phyloP scores from a whole-genome alignment of 306 rosid genomes.

The Cercis canadensis region DNA sequence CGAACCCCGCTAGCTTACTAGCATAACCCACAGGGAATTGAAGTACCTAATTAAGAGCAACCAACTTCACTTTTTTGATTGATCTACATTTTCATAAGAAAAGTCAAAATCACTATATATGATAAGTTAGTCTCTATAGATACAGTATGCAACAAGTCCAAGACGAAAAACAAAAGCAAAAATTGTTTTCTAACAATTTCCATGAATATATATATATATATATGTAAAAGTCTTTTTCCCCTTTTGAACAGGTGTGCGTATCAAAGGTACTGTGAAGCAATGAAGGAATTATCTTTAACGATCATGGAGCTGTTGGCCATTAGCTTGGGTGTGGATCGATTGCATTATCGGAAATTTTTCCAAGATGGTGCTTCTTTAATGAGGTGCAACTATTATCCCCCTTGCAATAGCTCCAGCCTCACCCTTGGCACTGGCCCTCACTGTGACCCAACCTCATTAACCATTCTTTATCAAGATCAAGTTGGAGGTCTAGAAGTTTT shows the following conservation, averaged over 20 bases:
- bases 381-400: conserved; percentile 84
- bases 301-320: conserved; percentile 74
- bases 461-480: conserved; percentile 85
- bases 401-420: conserved; percentile 56
- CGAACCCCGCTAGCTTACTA: background rate
- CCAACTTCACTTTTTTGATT: background rate
- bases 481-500: conserved; percentile 78
- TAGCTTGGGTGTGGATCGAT: conserved; percentile 67
- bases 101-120: background rate
- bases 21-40: conserved; percentile 1
- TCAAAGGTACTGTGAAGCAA: conserved; percentile 73
- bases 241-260: conserved; percentile 59
- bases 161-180: too few relatives aligned
- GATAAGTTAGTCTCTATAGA: background rate
- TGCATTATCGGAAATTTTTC: conserved; percentile 53
- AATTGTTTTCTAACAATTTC: background rate
- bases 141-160: too few relatives aligned
- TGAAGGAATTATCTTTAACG: conserved; percentile 50
- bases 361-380: conserved; percentile 75
- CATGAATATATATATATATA: background rate
- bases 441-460: conserved; percentile 77
- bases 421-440: conserved; percentile 88
- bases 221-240: background rate
- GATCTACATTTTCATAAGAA: background rate
- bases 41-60: conserved; percentile 4